A percentile compares a stretch with the other conserved stretches of the same genome.
phyloP scores from a whole-genome alignment of 2,329 filamentous ascomycete species.

The Taxawa tesnikishii region DNA sequence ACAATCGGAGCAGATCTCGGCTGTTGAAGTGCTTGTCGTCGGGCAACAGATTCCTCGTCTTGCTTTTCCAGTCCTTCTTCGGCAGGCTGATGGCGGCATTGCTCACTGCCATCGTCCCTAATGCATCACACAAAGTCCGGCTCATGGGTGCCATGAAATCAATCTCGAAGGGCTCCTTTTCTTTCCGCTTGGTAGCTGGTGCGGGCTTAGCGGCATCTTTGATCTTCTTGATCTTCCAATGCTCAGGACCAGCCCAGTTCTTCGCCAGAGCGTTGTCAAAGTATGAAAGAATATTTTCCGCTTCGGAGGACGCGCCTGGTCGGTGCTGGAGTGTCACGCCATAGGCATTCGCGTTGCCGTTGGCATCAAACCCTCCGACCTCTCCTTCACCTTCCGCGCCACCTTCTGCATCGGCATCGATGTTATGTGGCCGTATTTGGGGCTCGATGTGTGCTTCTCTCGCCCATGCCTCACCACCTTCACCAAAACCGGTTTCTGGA shows the following conservation, averaged over 20 bases:
- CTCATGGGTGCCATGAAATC: conserved; percentile 73
- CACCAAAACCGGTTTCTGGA: conserved; percentile 73
- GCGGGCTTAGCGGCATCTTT: conserved; percentile 57
- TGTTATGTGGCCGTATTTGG: conserved; percentile 68
- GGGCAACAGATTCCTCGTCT: conserved; percentile 81
- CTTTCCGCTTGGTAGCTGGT: conserved; percentile 63
- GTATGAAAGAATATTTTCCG: conserved; percentile 94
- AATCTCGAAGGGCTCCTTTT: conserved; percentile 93
- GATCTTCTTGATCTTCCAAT: conserved; percentile 93
- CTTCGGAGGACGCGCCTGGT: conserved; percentile 49
- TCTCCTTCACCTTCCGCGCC: conserved; percentile 33
- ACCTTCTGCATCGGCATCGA: conserved; percentile 39
- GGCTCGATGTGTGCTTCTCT: conserved; percentile 76
- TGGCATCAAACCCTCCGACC: conserved; percentile 45
- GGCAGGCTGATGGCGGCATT: conserved; percentile 74
- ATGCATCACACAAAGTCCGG: conserved; percentile 55
- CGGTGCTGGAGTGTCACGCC: conserved; percentile 63
- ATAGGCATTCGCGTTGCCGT: conserved; percentile 48
- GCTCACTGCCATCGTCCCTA: conserved; percentile 71
- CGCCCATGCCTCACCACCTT: conserved; percentile 93
- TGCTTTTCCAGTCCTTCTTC: conserved; percentile 92
- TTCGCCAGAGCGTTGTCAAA: conserved; percentile 94
- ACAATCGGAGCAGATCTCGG: conserved; percentile 74
- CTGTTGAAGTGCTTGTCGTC: conserved; percentile 99
- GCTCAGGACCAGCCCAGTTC: conserved; percentile 96